Evolutionary conservation across 805 yeast genomes (phyloP), one percentile per base, ranked within the genome.

Genomic region (Candida orba): DNA sequence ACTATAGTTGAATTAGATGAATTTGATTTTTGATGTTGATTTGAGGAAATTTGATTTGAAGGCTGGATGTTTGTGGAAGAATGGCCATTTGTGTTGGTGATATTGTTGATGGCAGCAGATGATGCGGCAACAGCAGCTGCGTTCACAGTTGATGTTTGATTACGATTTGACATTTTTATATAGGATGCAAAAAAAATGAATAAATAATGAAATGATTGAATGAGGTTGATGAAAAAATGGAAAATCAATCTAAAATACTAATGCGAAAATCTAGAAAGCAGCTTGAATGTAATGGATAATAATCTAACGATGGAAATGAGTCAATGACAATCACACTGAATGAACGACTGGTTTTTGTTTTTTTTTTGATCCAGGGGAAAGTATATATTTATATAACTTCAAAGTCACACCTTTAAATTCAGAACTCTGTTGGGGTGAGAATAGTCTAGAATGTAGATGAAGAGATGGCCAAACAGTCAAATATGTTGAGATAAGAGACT

Each of bases 1-100:
- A 71, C 72, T 15, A 69, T 67, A 43, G 69, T 54, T 17, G 55
- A 49, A 43, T 49, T 54, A 8, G 54, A 41, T 7, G 41, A 33
- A 23, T 42, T 30, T n/a, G 43, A 31, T 27, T 33, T n/a, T 33
- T 30, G 30, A 40, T 47, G 33, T 41, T 39, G 46, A 40, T 37
- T 36, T 20, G 22, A 20, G 5, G 22, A 4, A 20, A 5, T 20
- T 36, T 27, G 29, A 42, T 29, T 15, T 25, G 23, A 27, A 12
- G 29, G 9, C 6, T 25, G 27, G 9, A 10, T 27, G 15, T 9
- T 15, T 31, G 37, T 14, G 29, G 36, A 35, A 14, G 37, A n/a
- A 10, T 47, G 35, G 18, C 43, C 42, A 24, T 39, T 37, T 6
- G 54, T 50, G 44, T 57, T 57, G 15, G 57, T 52, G 32, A 57